Base-by-base conservation (phyloP, 2,329 filamentous ascomycete genomes). In the Penicillium sp. region DNA sequence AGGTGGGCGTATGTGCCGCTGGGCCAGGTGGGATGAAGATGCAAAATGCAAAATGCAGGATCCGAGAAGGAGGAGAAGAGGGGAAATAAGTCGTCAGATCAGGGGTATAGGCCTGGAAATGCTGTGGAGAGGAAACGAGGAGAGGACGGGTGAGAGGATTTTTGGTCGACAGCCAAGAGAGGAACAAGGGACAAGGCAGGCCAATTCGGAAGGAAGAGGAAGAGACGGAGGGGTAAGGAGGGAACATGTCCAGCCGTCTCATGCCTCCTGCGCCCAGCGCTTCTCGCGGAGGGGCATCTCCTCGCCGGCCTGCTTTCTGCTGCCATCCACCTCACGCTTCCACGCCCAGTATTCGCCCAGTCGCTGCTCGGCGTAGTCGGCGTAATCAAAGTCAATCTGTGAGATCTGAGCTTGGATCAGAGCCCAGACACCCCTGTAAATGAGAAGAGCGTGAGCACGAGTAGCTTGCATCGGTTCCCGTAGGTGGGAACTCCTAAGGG, bases 311-410 rank as follows among this genome's bases (percentile, higher is more conserved):
- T 75, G 70, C 52, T 77, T 75, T 51, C 91, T 84, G 62, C 82
- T 85, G 7, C 89, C 90, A 59, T 89, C 85, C 25, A 81, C 78
- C 75, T 94, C 91, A 49, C 84, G 87, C 73, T 93, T 91, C 92
- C 92, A 97, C 4, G 89, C 92, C 85, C 89, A 96, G 79, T 97
- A 98, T 80, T 98, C 95, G 54, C 90, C 89, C 6, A 99, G 81
- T 58, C 95, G 84, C 16, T 89, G 79, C 76, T 97, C 92, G 11
- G 95, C 94, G 75, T 98, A 99, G 8, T 85, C 87, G 46, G 92
- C 91, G 75, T 99, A 99, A 78, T 99, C 93, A 73, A 99, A 99
- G 74, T 97, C 91, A 70, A 99, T 99, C 66, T 94, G 87, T 11
- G 92, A 96, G 67, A 99, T 98, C 57, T 87, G 91, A 2, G 93